Conservation (phyloP, 495 filamentous ascomycete genomes). For the Penicillium alfredii region DNA sequence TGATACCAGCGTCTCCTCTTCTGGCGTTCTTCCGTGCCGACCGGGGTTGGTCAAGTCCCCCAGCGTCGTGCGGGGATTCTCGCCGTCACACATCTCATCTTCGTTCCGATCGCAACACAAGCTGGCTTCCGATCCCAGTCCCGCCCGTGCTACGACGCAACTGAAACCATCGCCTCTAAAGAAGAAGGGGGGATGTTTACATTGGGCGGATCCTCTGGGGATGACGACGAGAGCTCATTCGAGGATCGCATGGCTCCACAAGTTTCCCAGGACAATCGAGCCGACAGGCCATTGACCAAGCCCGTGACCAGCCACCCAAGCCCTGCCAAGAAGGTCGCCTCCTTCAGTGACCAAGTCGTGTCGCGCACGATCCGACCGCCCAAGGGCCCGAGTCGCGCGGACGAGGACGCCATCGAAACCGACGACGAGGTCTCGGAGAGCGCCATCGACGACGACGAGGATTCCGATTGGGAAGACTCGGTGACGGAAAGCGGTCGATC, state of each 20-base stretch:
- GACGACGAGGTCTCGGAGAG: slow-evolving; percentile 70
- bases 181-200: slow-evolving; percentile 68
- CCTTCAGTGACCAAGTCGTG: slow-evolving; percentile 74
- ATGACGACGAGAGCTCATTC: slow-evolving; percentile 74
- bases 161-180: slow-evolving; percentile 41
- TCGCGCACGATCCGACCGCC: slow-evolving; percentile 59
- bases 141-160: slow-evolving; percentile 38
- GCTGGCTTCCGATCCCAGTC: slow-evolving; percentile 44
- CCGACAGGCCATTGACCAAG: slow-evolving; percentile 48
- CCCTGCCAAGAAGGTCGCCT: slow-evolving; percentile 68
- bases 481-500: slow-evolving; percentile 80
- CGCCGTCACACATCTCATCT: slow-evolving; percentile 67
- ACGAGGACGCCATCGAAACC: slow-evolving; percentile 71
- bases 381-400: slow-evolving; percentile 51
- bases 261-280: slow-evolving; percentile 41
- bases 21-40: slow-evolving; percentile 27
- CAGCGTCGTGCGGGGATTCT: slow-evolving; percentile 83
- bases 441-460: slow-evolving; percentile 83
- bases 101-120: slow-evolving; percentile 61
- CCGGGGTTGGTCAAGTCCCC: slow-evolving; percentile 54
- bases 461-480: slow-evolving; percentile 87
- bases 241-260: slow-evolving; percentile 55
- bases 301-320: slow-evolving; percentile 22
- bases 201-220: slow-evolving; percentile 71
- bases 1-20: slow-evolving; percentile 49